phyloP scores from a whole-genome alignment of 2,329 filamentous ascomycete species.

The Fusarium sp. region DNA sequence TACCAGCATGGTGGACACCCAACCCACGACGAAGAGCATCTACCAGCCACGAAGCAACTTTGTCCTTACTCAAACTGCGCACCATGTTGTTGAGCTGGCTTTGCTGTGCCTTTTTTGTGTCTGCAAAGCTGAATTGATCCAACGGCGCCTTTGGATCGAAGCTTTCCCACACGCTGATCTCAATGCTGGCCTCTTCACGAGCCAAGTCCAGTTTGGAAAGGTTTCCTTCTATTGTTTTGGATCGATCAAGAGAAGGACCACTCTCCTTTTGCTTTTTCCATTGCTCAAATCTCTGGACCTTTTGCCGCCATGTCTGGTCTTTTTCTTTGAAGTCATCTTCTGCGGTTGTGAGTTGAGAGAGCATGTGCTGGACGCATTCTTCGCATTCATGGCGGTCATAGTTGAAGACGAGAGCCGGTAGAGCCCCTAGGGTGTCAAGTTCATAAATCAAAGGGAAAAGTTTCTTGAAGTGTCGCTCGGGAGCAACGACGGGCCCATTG shows the following conservation, averaged over 20 bases:
- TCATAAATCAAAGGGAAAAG: slow-evolving; percentile 66
- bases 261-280: slow-evolving; percentile 67
- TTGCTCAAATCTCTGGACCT: slow-evolving; percentile 62
- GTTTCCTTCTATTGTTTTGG: slow-evolving; percentile 53
- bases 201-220: slow-evolving; percentile 66
- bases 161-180: slow-evolving; percentile 67
- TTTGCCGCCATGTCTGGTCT: slow-evolving; percentile 69
- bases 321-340: slow-evolving; percentile 64
- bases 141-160: slow-evolving; percentile 76
- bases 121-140: slow-evolving; percentile 73
- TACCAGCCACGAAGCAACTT: slow-evolving; percentile 63
- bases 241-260: slow-evolving; percentile 46
- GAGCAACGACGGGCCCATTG: background rate
- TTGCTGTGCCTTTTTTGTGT: slow-evolving; percentile 66
- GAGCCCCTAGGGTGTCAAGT: slow-evolving; percentile 70
- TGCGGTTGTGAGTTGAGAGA: slow-evolving; percentile 58
- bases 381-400: slow-evolving; percentile 77
- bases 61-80: slow-evolving; percentile 58
- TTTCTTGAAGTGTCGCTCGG: background rate
- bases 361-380: slow-evolving; percentile 61
- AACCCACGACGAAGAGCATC: slow-evolving; percentile 73
- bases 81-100: slow-evolving; percentile 67
- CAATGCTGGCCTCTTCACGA: slow-evolving; percentile 66
- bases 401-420: slow-evolving; percentile 82
- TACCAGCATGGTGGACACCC: slow-evolving; percentile 81